A percentile compares a stretch with the other conserved stretches of the same genome.
Conservation (phyloP, 2,329 filamentous ascomycete genomes). For the Massarina eburnea region DNA sequence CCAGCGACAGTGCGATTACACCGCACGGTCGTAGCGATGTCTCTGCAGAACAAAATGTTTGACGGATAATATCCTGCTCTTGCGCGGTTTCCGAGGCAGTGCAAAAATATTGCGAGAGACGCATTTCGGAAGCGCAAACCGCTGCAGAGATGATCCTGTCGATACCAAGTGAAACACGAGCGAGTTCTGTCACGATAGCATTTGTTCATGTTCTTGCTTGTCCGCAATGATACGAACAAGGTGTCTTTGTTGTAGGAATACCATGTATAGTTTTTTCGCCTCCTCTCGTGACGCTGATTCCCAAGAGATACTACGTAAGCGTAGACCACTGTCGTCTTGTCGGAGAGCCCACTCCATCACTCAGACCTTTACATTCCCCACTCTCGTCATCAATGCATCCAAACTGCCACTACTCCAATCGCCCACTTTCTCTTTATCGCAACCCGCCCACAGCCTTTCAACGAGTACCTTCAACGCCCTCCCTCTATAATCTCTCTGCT, state of each 20-base stretch:
- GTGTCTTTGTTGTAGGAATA: too few relatives aligned
- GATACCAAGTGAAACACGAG: too few relatives aligned
- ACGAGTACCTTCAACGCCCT: slow-evolving; percentile 58
- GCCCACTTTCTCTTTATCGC: slow-evolving; percentile 65
- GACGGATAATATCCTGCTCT: neutral
- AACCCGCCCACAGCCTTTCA: slow-evolving; percentile 62
- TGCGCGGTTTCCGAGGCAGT: neutral
- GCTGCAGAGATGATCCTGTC: neutral
- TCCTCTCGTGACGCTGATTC: too few relatives aligned
- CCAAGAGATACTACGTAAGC: too few relatives aligned
- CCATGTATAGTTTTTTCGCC: too few relatives aligned
- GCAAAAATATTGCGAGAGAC: too few relatives aligned
- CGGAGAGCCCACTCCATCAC: neutral
- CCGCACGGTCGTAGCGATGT: too few relatives aligned
- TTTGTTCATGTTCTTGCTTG: too few relatives aligned
- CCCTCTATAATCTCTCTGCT: slow-evolving; percentile 51
- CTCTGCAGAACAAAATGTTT: too few relatives aligned
- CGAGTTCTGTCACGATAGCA: too few relatives aligned
- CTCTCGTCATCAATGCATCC: slow-evolving; percentile 9
- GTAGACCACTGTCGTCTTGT: neutral
- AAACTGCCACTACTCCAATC: slow-evolving; percentile 62
- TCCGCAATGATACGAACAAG: too few relatives aligned
- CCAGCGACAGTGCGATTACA: too few relatives aligned
- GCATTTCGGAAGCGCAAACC: neutral
- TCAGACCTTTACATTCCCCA: neutral